Evolutionary conservation across 768 basidiomycete genomes (phyloP).

Genomic region (Naganishia onofrii): DNA sequence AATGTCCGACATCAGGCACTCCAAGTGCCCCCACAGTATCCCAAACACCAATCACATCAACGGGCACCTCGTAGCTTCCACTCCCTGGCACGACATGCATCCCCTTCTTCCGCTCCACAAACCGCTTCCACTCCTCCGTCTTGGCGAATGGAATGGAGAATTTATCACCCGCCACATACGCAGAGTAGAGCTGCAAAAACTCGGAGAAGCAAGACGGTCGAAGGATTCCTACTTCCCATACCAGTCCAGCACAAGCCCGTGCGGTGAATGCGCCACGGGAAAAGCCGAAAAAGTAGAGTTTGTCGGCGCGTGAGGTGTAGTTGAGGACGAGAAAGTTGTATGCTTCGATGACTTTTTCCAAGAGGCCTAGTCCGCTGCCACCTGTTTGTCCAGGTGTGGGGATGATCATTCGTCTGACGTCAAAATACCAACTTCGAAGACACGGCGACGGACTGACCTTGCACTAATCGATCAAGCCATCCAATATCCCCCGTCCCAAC

Average conservation of each 20-base stretch:
- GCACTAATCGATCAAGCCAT: not conserved
- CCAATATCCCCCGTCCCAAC: constrained; percentile 8
- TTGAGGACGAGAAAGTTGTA: constrained; percentile 25
- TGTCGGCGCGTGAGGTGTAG: constrained; percentile 57
- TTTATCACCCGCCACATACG: constrained; percentile 1
- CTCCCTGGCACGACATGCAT: not conserved
- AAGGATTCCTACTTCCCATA: constrained; percentile 58
- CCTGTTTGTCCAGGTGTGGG: not conserved
- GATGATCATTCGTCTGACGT: not conserved
- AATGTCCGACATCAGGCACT: constrained; percentile 16
- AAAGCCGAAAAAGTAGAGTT: constrained; percentile 79
- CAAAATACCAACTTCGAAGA: not conserved
- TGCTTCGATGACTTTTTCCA: constrained; percentile 26
- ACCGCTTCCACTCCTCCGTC: constrained; percentile 13
- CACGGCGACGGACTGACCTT: constrained; percentile 8
- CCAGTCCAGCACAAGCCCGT: constrained; percentile 71
- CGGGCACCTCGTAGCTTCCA: constrained; percentile 13
- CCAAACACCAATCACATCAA: constrained; percentile 22
- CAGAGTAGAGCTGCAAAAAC: constrained; percentile 10
- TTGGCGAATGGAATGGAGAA: constrained; percentile 1
- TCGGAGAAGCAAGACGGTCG: constrained; percentile 4
- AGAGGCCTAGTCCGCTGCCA: constrained; percentile 2
- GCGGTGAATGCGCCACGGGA: constrained; percentile 70
- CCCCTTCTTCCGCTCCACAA: not conserved
- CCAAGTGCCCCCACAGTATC: constrained; percentile 22